Evolutionary conservation across 78 protist species (phyloP).

Genomic region (Cavenderia fasciculata): DNA sequence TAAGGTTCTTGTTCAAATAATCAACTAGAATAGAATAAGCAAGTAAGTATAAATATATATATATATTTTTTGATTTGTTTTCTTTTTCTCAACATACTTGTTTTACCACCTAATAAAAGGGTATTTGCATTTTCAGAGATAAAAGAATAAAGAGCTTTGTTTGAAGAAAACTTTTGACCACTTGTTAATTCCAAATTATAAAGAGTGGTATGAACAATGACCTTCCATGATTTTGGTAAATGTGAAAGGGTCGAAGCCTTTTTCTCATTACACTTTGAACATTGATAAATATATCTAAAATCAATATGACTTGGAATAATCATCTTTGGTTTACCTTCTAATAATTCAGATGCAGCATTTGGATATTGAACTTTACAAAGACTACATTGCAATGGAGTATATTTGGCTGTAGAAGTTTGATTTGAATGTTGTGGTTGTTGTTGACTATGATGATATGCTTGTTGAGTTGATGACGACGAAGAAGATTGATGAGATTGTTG

Average conservation of each 20-base stretch:
- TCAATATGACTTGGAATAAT: constrained; percentile 75
- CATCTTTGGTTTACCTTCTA: constrained; percentile 10
- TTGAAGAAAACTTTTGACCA: constrained; percentile 51
- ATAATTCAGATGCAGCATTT: constrained; percentile 57
- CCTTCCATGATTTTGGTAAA: constrained; percentile 69
- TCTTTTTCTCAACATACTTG: no score
- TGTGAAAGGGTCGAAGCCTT: constrained; percentile 12
- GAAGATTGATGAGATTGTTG: not conserved
- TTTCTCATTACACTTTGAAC: constrained; percentile 48
- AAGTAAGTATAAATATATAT: no score
- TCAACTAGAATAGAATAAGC: no score
- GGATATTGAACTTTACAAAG: constrained; percentile 17
- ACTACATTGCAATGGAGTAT: constrained; percentile 46
- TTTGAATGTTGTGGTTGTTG: not conserved
- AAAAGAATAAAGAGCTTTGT: constrained; percentile 56
- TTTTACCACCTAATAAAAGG: constrained; percentile 63
- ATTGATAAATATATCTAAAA: constrained; percentile 23
- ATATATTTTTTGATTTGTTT: no score
- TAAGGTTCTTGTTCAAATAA: constrained; percentile 47
- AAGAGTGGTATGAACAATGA: constrained; percentile 64
- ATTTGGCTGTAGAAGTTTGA: not conserved
- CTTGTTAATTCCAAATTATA: constrained; percentile 45
- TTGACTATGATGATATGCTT: no score
- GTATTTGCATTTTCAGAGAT: constrained; percentile 73
- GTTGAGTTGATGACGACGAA: not conserved